phyloP scores from a whole-genome alignment of 495 filamentous ascomycete genomes.

The Lichenothelia convexa region DNA sequence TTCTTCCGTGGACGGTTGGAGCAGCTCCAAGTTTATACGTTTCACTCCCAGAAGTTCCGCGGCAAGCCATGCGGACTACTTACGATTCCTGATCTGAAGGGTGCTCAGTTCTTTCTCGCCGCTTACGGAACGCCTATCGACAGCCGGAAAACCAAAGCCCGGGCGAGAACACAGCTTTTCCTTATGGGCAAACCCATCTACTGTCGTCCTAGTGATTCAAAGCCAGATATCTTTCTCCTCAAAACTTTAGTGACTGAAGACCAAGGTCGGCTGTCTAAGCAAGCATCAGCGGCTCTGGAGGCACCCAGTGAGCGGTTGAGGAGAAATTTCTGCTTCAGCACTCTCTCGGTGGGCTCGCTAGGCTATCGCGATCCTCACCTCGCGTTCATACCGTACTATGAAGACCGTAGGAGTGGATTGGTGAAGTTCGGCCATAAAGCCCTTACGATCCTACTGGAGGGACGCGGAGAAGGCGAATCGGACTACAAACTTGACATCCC shows the following conservation, averaged over 20 bases:
- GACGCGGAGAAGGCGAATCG: neutral
- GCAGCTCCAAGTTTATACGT: conserved; percentile 5
- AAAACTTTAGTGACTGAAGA: neutral
- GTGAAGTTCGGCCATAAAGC: conserved; percentile 9
- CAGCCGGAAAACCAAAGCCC: neutral
- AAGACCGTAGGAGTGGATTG: conserved; percentile 2
- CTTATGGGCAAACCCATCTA: neutral
- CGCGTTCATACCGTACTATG: conserved; percentile 7
- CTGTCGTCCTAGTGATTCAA: conserved; percentile 1
- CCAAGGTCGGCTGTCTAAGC: neutral
- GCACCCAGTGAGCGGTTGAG: neutral
- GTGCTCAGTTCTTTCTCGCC: conserved; percentile 7
- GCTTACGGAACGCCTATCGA: conserved; percentile 4
- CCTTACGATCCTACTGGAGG: conserved; percentile 6
- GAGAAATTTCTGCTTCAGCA: conserved; percentile 1
- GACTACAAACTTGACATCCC: conserved; percentile 6
- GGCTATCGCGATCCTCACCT: conserved; percentile 6
- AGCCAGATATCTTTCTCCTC: conserved; percentile 3
- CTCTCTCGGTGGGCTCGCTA: conserved; percentile 9
- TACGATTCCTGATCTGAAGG: conserved; percentile 7
- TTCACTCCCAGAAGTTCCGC: conserved; percentile 7
- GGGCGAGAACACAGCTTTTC: neutral
- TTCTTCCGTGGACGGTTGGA: conserved; percentile 5
- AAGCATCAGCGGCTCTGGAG: too few relatives aligned
- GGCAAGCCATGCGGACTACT: conserved; percentile 8